A percentile compares a stretch with the other conserved stretches of the same genome.
phyloP scores from a whole-genome alignment of 2,329 filamentous ascomycete species.

The Talaromyces sp. region DNA sequence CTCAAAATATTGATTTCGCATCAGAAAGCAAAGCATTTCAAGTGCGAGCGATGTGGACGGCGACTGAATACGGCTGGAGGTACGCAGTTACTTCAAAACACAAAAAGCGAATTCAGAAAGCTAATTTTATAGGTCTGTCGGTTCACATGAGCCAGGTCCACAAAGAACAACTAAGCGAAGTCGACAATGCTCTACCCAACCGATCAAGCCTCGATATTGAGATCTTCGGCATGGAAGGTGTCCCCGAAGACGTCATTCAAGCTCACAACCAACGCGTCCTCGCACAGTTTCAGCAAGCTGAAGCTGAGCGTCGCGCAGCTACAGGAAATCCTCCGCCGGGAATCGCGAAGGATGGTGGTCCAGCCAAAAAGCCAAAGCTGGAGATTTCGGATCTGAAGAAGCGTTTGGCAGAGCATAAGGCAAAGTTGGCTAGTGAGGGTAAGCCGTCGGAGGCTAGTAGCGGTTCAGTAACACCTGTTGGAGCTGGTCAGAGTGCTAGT shows the following conservation, averaged over 20 bases:
- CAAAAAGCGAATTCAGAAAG: neutral
- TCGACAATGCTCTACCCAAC: constrained; percentile 89
- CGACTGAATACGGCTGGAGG: constrained; percentile 92
- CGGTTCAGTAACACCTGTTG: constrained; percentile 57
- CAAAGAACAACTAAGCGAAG: constrained; percentile 81
- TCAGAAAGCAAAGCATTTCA: constrained; percentile 99
- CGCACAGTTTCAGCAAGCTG: constrained; percentile 77
- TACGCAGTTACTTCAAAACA: constrained; percentile 41
- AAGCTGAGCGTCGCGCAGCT: constrained; percentile 74
- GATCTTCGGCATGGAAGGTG: constrained; percentile 98
- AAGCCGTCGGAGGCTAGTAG: constrained; percentile 55
- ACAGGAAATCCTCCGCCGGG: constrained; percentile 79
- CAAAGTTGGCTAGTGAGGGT: constrained; percentile 58
- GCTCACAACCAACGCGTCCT: constrained; percentile 84
- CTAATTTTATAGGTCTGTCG: constrained; percentile 64
- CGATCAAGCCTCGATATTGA: constrained; percentile 84
- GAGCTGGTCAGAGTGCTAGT: constrained; percentile 45
- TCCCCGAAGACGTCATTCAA: constrained; percentile 78
- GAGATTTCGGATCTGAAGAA: constrained; percentile 76
- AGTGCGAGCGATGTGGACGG: constrained; percentile 86
- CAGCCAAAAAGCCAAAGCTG: constrained; percentile 63
- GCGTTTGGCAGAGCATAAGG: constrained; percentile 73
- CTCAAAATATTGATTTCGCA: constrained; percentile 94
- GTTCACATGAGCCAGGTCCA: constrained; percentile 99
- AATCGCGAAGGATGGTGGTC: constrained; percentile 33